phyloP scores from a whole-genome alignment of 2,329 filamentous ascomycete genomes.

The Ascosphaera aggregata region DNA sequence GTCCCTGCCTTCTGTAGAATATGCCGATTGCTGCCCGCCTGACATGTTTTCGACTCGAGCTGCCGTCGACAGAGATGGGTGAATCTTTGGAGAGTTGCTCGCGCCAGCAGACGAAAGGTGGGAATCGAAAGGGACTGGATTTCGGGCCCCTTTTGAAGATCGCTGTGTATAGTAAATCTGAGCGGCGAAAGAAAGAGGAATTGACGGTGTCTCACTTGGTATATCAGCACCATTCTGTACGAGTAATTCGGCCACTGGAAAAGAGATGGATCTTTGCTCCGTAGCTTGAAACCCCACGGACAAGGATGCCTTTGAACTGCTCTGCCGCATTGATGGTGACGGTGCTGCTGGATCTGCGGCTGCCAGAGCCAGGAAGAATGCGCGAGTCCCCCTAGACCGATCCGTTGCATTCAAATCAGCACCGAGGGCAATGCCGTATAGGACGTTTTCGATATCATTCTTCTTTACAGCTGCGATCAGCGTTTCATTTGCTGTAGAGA shows the following conservation, averaged over 20 bases:
- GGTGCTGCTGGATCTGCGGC: slow-evolving; percentile 79
- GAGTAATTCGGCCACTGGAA: slow-evolving; percentile 74
- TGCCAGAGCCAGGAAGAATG: slow-evolving; percentile 73
- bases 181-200: slow-evolving; percentile 61
- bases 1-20: slow-evolving; percentile 24
- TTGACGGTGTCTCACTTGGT: slow-evolving; percentile 48
- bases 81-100: not conserved
- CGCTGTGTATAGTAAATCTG: slow-evolving; percentile 70
- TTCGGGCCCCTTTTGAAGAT: slow-evolving; percentile 12
- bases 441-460: slow-evolving; percentile 81
- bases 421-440: slow-evolving; percentile 68
- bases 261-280: slow-evolving; percentile 33
- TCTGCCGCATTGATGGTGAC: slow-evolving; percentile 11
- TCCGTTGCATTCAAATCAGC: slow-evolving; percentile 77
- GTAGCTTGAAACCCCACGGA: slow-evolving; percentile 8
- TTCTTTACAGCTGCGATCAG: slow-evolving; percentile 83
- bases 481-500: slow-evolving; percentile 61
- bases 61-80: not conserved
- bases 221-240: slow-evolving; percentile 88
- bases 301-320: not conserved
- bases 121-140: slow-evolving; percentile 2
- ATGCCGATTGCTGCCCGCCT: slow-evolving; percentile 13
- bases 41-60: not conserved
- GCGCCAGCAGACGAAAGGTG: not conserved
- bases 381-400: slow-evolving; percentile 67